A percentile compares a stretch with the other conserved stretches of the same genome.
phyloP scores from a whole-genome alignment of 768 basidiomycete species.

The Auricularia cornea region DNA sequence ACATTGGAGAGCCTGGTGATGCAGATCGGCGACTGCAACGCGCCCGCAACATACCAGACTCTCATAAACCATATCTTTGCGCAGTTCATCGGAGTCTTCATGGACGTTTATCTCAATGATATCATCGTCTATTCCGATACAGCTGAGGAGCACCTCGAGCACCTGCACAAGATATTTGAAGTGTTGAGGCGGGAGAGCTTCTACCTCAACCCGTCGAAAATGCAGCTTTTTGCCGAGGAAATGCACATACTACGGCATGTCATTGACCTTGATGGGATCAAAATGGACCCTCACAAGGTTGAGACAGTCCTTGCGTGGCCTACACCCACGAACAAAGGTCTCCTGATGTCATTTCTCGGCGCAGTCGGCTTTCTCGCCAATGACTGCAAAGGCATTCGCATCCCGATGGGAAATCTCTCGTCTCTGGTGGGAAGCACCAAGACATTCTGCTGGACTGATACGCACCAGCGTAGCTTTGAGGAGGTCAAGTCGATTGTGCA shows the following conservation, averaged over 20 bases:
- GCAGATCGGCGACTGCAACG: slow-evolving; percentile 17
- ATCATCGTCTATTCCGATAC: slow-evolving; percentile 21
- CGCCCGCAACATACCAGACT: slow-evolving; percentile 11
- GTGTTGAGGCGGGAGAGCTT: slow-evolving; percentile 9
- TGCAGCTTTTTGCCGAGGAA: slow-evolving; percentile 6
- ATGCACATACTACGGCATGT: slow-evolving; percentile 29
- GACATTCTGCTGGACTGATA: slow-evolving; percentile 22
- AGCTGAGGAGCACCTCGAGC: slow-evolving; percentile 24
- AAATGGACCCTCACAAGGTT: slow-evolving; percentile 18
- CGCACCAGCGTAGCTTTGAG: slow-evolving; percentile 29
- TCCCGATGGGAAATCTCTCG: slow-evolving; percentile 30
- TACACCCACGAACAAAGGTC: slow-evolving; percentile 16
- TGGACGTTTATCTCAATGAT: slow-evolving; percentile 15
- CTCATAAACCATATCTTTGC: slow-evolving; percentile 14
- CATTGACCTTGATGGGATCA: slow-evolving; percentile 26
- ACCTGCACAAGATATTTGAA: slow-evolving; percentile 8
- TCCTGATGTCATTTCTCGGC: slow-evolving; percentile 29
- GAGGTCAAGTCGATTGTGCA: slow-evolving; percentile 25
- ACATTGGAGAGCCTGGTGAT: slow-evolving; percentile 14
- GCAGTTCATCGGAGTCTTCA: slow-evolving; percentile 11
- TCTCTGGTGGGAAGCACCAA: slow-evolving; percentile 14
- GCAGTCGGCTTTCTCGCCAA: slow-evolving; percentile 22
- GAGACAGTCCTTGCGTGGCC: slow-evolving; percentile 24
- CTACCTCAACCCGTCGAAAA: slow-evolving; percentile 8
- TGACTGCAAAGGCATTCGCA: slow-evolving; percentile 23